Percentiles rank a stretch among this genome's conserved stretches.
Conservation (phyloP, 2,329 filamentous ascomycete species). For the Pyrenochaeta sp. region DNA sequence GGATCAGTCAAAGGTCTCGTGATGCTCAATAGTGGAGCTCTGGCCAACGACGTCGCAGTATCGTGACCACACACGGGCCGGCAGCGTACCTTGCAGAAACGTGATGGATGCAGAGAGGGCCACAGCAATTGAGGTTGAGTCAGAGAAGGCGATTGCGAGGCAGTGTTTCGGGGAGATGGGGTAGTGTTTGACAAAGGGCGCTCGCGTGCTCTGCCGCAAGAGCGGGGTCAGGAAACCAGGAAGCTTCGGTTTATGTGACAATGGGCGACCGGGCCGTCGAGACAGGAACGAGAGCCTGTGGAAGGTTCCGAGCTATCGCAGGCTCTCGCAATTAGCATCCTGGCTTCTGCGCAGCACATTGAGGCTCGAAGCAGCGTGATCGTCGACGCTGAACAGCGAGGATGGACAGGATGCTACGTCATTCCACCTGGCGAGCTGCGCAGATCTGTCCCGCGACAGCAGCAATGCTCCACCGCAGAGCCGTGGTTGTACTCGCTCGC, state of each 20-base stretch:
- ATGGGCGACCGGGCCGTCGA: slow-evolving; percentile 3
- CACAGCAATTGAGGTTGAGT: slow-evolving; percentile 11
- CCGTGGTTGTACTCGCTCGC: background rate
- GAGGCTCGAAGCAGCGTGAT: slow-evolving; percentile 9
- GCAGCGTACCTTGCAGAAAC: slow-evolving; percentile 38
- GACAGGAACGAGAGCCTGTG: slow-evolving; percentile 13
- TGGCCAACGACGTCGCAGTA: slow-evolving; percentile 34
- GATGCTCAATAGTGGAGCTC: slow-evolving; percentile 32
- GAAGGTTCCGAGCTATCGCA: slow-evolving; percentile 14
- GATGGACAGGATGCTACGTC: slow-evolving; percentile 14
- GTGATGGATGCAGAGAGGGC: slow-evolving; percentile 6
- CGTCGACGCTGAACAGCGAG: slow-evolving; percentile 10
- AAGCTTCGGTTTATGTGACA: slow-evolving; percentile 21
- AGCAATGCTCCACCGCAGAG: background rate
- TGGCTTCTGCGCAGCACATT: slow-evolving; percentile 4
- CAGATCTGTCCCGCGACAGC: background rate
- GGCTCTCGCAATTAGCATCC: slow-evolving; percentile 5
- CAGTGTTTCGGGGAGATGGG: slow-evolving; percentile 9
- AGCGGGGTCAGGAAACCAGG: slow-evolving; percentile 20
- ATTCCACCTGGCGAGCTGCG: slow-evolving; percentile 4
- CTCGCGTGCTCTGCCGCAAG: slow-evolving; percentile 19
- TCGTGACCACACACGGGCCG: slow-evolving; percentile 17
- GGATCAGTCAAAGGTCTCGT: slow-evolving; percentile 45
- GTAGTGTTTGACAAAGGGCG: slow-evolving; percentile 25
- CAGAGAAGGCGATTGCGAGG: slow-evolving; percentile 6